Conservation (phyloP, 2,329 filamentous ascomycete species). For the Ceratocystis huliohia region DNA sequence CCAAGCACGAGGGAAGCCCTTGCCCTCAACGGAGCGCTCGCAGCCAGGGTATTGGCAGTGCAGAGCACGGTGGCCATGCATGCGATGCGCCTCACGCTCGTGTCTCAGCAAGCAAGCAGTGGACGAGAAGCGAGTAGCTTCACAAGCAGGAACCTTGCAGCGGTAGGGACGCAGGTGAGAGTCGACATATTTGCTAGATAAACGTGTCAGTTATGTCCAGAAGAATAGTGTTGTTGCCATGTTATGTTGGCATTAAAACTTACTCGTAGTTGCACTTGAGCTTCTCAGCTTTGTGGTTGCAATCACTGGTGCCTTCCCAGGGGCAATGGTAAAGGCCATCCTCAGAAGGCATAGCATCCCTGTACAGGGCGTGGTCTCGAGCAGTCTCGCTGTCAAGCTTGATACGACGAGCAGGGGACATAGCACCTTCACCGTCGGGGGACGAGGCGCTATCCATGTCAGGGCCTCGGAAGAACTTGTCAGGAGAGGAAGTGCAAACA, state of each 20-base stretch:
- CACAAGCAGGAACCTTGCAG: conserved; percentile 75
- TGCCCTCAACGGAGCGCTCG: conserved; percentile 66
- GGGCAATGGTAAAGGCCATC: conserved; percentile 93
- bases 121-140: conserved; percentile 81
- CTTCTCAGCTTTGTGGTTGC: conserved; percentile 85
- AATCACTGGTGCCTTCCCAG: conserved; percentile 56
- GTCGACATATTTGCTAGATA: conserved; percentile 79
- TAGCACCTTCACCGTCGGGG: conserved; percentile 26
- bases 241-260: conserved; percentile 32
- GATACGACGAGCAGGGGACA: conserved; percentile 36
- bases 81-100: conserved; percentile 87
- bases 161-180: conserved; percentile 94
- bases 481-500: conserved; percentile 30
- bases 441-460: not conserved
- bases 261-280: conserved; percentile 99
- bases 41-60: conserved; percentile 80
- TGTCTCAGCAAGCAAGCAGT: conserved; percentile 90
- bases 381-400: conserved; percentile 45
- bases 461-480: conserved; percentile 30
- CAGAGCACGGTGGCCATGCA: conserved; percentile 90
- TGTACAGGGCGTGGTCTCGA: conserved; percentile 58
- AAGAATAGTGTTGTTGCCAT: not conserved
- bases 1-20: conserved; percentile 90
- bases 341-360: conserved; percentile 45
- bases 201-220: conserved; percentile 16